Base-by-base conservation (phyloP, 2,329 filamentous ascomycete genomes). In the Trichoderma afroharzianum region DNA sequence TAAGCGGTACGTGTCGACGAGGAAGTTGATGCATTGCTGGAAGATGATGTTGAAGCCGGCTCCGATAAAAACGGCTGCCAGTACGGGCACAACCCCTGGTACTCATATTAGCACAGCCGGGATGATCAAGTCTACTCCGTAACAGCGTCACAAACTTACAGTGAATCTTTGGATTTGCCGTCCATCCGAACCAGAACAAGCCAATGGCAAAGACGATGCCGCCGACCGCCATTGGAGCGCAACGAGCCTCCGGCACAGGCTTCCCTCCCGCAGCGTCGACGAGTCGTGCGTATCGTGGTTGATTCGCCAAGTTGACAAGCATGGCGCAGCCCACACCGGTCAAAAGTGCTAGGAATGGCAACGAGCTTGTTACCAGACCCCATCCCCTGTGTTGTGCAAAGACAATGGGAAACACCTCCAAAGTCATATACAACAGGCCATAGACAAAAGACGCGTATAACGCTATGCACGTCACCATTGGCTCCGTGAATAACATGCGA, bases 141-240 rank as follows among this genome's bases (percentile, higher is more conserved):
- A n/a, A n/a, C n/a, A n/a, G n/a, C 11, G 7, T 73, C 68, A 75
- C 74, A 24, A 59, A 50, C 50, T 63, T 15, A 50, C 18, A 72
- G 1, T 57, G 57, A 18, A 6, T 84, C 0, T 83, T 74, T 70
- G 36, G 28, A 70, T 58, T 66, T 1, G 81, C 84, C 1, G 86
- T 88, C 88, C 88, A 91, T 0, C 88, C 87, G 71, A 90, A 88
- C 85, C 85, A 88, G 80, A 91, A 90, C 69, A 91, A 83, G 7
- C 87, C 84, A 18, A 89, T 77, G 1, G 90, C 88, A 11, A 92
- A 82, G 3, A 82, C 79, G 9, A 87, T 71, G 4, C 85, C 82
- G 2, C 85, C 88, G 11, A 86, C 74, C 73, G 90, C 88, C 33
- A 88, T 88, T 5, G 91, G 81, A 0, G 88, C 86, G 0, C 93